Percentiles rank a stretch among this genome's conserved stretches.
phyloP scores from a whole-genome alignment of 257 asterid genomes.

The Solanum pinnatisectum region DNA sequence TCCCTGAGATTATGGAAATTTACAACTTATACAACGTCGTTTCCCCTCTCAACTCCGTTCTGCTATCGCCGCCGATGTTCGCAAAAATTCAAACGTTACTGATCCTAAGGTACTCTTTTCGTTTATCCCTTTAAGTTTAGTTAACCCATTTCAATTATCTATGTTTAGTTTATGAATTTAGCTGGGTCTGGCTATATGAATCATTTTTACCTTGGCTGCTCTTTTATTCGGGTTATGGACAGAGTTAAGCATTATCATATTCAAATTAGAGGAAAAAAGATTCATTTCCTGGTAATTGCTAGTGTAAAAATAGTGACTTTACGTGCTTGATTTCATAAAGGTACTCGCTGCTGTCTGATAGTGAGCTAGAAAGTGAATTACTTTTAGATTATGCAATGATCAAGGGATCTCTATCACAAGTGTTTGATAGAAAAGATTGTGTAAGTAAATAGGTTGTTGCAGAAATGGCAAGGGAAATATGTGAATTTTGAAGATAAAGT shows the following conservation, averaged over 20 bases:
- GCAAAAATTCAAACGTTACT: conserved; percentile 61
- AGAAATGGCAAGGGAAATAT: not conserved
- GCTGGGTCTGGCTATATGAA: no score
- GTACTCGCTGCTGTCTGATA: not conserved
- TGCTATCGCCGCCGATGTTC: conserved; percentile 55
- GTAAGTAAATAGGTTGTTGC: not conserved
- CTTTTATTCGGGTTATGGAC: no score
- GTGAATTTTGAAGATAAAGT: not conserved
- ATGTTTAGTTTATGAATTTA: no score
- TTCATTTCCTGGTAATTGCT: not conserved
- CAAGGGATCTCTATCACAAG: not conserved
- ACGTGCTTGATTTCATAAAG: not conserved
- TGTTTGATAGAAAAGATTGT: not conserved
- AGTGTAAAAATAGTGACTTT: not conserved
- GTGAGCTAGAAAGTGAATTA: not conserved
- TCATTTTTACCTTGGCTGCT: no score
- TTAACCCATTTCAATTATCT: no score
- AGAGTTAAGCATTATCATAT: no score
- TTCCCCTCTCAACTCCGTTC: conserved; percentile 65
- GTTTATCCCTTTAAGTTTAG: no score
- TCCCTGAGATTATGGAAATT: conserved; percentile 70
- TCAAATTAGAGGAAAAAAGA: no score
- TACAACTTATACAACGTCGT: conserved; percentile 72
- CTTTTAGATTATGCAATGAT: not conserved
- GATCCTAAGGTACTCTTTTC: conserved; percentile 51